Evolutionary conservation across 75 land plant genomes (phyloP).

Genomic region (Pinus albicaulis): DNA sequence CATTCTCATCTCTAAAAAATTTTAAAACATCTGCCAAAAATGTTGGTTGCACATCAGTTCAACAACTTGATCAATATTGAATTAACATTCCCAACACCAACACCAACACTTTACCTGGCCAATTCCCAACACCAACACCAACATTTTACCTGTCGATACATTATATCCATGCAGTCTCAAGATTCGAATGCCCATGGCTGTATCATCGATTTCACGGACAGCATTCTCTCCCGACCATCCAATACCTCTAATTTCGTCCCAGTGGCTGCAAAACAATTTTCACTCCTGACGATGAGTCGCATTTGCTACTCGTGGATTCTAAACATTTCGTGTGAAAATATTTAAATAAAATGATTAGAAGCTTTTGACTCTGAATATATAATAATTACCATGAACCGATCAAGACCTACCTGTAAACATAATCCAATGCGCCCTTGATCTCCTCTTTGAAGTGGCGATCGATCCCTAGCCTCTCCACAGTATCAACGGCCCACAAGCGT

Average conservation of each 20-base stretch:
- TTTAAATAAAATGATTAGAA: too few relatives aligned
- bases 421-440: constrained; percentile 16
- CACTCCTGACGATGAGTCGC: too few relatives aligned
- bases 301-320: too few relatives aligned
- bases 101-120: too few relatives aligned
- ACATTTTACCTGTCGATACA: constrained; percentile 20
- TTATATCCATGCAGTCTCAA: constrained; percentile 23
- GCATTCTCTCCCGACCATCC: constrained; percentile 20
- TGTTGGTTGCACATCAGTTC: too few relatives aligned
- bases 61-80: not conserved
- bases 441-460: constrained; percentile 18
- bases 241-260: constrained; percentile 21
- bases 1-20: constrained; percentile 16
- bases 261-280: constrained; percentile 7
- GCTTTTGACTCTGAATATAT: too few relatives aligned
- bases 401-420: constrained; percentile 11
- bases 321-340: too few relatives aligned
- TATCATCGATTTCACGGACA: constrained; percentile 26
- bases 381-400: not conserved
- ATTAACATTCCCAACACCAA: too few relatives aligned
- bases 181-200: constrained; percentile 27
- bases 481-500: constrained; percentile 53
- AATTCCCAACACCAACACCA: too few relatives aligned
- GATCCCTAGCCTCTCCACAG: constrained; percentile 39
- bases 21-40: constrained; percentile 15